phyloP scores from a whole-genome alignment of 2,329 filamentous ascomycete species.

The Apiospora aurea region DNA sequence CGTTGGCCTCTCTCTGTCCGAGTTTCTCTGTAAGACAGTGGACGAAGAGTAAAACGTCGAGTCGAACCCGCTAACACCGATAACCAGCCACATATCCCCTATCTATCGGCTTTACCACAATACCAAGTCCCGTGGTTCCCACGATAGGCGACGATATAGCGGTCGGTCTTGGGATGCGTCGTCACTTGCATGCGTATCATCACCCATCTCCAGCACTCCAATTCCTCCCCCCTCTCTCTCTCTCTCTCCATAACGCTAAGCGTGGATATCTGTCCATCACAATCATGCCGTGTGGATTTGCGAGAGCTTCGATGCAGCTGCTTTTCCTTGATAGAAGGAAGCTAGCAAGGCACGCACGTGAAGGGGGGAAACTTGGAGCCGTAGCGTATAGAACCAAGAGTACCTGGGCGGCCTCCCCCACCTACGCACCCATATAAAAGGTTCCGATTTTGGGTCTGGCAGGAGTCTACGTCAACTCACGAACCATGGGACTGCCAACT shows the following conservation, averaged over 20 bases:
- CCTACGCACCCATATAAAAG: not conserved
- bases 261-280: constrained; percentile 7
- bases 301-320: not conserved
- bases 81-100: not conserved
- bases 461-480: not conserved
- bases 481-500: not conserved
- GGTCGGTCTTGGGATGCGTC: not conserved
- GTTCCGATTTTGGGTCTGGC: not conserved
- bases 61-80: not conserved
- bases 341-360: not conserved
- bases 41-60: not conserved
- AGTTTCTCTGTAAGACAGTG: not conserved
- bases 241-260: not conserved
- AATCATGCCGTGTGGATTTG: not conserved
- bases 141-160: not conserved
- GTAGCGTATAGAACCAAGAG: not conserved
- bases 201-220: not conserved
- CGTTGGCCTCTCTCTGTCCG: not conserved
- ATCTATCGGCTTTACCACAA: not conserved
- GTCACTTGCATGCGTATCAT: not conserved
- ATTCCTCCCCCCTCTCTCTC: not conserved
- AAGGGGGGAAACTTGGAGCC: not conserved
- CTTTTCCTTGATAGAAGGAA: not conserved
- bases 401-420: not conserved
- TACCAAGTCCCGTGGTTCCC: not conserved